phyloP scores from a whole-genome alignment of 305 asterid genomes.

The Fraxinus velutina region DNA sequence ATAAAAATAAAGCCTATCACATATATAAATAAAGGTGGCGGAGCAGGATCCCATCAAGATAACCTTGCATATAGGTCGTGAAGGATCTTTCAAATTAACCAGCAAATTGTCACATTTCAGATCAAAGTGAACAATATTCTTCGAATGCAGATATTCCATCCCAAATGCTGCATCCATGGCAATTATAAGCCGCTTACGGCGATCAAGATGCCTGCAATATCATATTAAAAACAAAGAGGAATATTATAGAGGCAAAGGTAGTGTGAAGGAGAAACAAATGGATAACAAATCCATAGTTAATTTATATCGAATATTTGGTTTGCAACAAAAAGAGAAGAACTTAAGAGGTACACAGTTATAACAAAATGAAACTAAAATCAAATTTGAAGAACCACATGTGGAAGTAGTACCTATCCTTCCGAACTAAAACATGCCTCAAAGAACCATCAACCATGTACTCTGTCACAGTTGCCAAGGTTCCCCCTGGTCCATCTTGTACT shows the following conservation, averaged over 20 bases:
- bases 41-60: constrained; percentile 9
- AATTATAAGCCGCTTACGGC: constrained; percentile 64
- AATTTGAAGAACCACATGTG: not conserved
- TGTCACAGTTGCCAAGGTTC: constrained; percentile 74
- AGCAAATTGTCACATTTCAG: constrained; percentile 79
- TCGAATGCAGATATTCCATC: constrained; percentile 82
- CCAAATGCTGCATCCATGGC: constrained; percentile 94
- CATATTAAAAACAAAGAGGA: constrained; percentile 6
- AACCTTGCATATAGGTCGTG: constrained; percentile 85
- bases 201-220: constrained; percentile 66
- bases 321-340: not conserved
- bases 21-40: not conserved
- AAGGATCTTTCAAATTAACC: constrained; percentile 73
- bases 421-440: constrained; percentile 67
- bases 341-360: not conserved
- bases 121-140: constrained; percentile 80
- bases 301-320: not conserved
- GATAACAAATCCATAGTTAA: not conserved
- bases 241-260: not conserved
- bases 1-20: not conserved
- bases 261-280: not conserved
- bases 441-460: constrained; percentile 87
- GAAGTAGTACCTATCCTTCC: constrained; percentile 63
- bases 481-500: constrained; percentile 86
- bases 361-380: not conserved